Evolutionary conservation across 805 yeast genomes (phyloP), one percentile per base, ranked within the genome.

Genomic region (Wickerhamomyces strasburgensis): DNA sequence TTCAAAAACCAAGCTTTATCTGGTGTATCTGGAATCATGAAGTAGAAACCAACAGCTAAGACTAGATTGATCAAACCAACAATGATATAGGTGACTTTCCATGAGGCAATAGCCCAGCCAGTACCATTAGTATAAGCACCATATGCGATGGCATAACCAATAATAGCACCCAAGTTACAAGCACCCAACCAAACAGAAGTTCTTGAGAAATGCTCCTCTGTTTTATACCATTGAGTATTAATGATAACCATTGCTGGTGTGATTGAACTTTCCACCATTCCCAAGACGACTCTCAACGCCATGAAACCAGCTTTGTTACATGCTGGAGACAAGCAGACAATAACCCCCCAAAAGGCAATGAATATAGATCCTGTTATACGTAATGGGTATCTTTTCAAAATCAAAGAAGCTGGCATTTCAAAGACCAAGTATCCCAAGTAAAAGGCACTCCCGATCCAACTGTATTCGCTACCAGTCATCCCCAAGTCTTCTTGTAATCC

Each of bases 391-490:
- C 65, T 64, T 54, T 82, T 87, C 17, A 78, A 50, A 1, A 68
- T 30, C 28, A 61, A 47, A 13, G 65, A 55, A 3, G 72, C 67
- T 3, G 78, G 73, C 40, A 70, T 61, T 46, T 76, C 80, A 51
- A 76, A 79, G 3, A 62, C 64, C 34, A 81, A 54, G 50, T 80
- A 82, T 3, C 88, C 89, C 29, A 82, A 55, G 50, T 77, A 78
- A 44, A 77, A 78, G 6, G 75, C 65, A 1, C 79, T 66, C 10
- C 81, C 75, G n/a, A 70, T 59, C 78, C 82, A 73, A 33, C 73
- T 54, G 49, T 73, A 69, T 52, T 65, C 54, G 23, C 45, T 55
- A 29, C 68, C 73, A 37, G 45, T 44, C 75, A 75, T 73, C 40
- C 60, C 58, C 45, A 67, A 56, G 40, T 66, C 79, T 7, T 48